Evolutionary conservation across 1,284 basidiomycete genomes (phyloP).

Genomic region (Rhodotorula sp.): DNA sequence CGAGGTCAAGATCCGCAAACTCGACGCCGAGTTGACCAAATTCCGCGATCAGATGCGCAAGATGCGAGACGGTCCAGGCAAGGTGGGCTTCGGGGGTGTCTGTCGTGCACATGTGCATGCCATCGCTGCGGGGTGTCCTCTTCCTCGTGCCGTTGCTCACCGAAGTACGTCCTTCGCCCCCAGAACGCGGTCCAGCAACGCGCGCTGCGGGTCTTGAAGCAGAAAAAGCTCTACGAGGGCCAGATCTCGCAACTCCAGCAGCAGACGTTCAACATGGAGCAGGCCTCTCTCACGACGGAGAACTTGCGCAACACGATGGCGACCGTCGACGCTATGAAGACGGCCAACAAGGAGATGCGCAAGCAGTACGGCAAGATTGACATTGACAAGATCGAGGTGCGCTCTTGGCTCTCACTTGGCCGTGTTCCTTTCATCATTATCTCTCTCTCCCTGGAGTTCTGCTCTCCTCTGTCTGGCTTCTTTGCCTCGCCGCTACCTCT

Average conservation of each 20-base stretch:
- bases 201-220: conserved; percentile 89
- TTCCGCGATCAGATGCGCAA: conserved; percentile 98
- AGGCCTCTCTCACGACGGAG: conserved; percentile 90
- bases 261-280: conserved; percentile 99
- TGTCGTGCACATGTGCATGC: background rate
- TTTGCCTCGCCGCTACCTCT: too few species aligned
- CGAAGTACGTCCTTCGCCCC: background rate
- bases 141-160: too few species aligned
- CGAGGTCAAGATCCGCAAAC: conserved; percentile 95
- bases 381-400: conserved; percentile 96
- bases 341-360: conserved; percentile 95
- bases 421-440: too few species aligned
- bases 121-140: too few species aligned
- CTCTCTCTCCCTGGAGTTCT: too few species aligned
- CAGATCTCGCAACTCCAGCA: conserved; percentile 89
- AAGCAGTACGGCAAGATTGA: conserved; percentile 98
- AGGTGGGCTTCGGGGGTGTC: conserved; percentile 58
- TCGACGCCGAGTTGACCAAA: conserved; percentile 85
- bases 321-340: conserved; percentile 96
- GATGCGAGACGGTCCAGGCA: conserved; percentile 89
- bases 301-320: conserved; percentile 99
- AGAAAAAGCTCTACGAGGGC: conserved; percentile 93
- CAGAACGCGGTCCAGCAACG: conserved; percentile 91
- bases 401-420: conserved; percentile 34
- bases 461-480: too few species aligned